Percentiles rank a stretch among this genome's conserved stretches.
phyloP scores from a whole-genome alignment of 768 basidiomycete genomes.

The Rhodotorula taiwanensis region DNA sequence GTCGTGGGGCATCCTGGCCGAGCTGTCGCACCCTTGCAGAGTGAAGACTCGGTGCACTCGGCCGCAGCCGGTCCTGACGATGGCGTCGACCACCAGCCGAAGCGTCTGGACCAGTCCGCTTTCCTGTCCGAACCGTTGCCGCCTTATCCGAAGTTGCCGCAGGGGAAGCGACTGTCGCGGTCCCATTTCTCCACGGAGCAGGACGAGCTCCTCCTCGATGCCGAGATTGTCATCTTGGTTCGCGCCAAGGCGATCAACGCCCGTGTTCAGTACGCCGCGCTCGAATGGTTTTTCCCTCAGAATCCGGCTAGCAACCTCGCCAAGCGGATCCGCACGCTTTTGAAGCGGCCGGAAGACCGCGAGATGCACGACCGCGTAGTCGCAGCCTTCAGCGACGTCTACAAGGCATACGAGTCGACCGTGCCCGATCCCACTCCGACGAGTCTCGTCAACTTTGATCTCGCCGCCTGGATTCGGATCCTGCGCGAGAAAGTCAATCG shows the following conservation, averaged over 20 bases:
- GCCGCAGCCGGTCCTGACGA: no score
- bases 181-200: slow-evolving; percentile 81
- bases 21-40: no score
- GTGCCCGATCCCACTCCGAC: slow-evolving; percentile 66
- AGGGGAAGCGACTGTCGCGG: slow-evolving; percentile 50
- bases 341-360: slow-evolving; percentile 54
- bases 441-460: slow-evolving; percentile 66
- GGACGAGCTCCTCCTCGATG: slow-evolving; percentile 82
- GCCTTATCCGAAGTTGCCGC: neutral
- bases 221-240: slow-evolving; percentile 69
- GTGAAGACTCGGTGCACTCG: no score
- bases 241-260: slow-evolving; percentile 62
- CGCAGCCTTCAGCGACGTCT: slow-evolving; percentile 71
- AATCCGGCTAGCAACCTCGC: slow-evolving; percentile 57
- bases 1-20: no score
- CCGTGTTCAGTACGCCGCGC: slow-evolving; percentile 52
- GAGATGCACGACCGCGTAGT: slow-evolving; percentile 72
- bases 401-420: slow-evolving; percentile 60
- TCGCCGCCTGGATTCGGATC: slow-evolving; percentile 74
- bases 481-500: slow-evolving; percentile 77
- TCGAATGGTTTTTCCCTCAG: slow-evolving; percentile 71
- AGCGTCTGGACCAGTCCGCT: slow-evolving; percentile 8
- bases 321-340: slow-evolving; percentile 43
- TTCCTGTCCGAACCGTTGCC: slow-evolving; percentile 15
- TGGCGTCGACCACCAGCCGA: neutral